A percentile compares a stretch with the other conserved stretches of the same genome.
Conservation (phyloP, 1,284 basidiomycete species). For the Macrocystidia cucumis region DNA sequence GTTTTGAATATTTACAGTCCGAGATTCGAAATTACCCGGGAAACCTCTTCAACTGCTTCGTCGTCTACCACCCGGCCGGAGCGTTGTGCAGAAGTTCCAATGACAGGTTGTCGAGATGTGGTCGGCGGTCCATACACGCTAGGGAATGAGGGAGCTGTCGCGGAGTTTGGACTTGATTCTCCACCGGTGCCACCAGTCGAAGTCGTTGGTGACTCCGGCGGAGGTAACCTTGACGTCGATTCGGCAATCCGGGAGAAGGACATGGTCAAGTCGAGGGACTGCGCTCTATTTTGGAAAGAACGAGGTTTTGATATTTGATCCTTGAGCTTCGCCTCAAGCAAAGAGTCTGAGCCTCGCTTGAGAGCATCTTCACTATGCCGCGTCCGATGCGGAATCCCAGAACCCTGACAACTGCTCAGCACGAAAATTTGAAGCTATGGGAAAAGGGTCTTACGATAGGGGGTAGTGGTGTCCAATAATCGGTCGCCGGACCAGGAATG, state of each 20-base stretch:
- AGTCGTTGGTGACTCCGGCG: conserved; percentile 71
- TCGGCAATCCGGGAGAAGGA: conserved; percentile 73
- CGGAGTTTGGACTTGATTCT: conserved; percentile 67
- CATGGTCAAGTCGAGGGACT: conserved; percentile 73
- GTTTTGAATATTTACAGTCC: conserved; percentile 41
- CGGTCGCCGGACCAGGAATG: conserved; percentile 39
- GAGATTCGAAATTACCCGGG: conserved; percentile 71
- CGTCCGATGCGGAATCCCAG: conserved; percentile 55
- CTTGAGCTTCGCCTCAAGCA: conserved; percentile 81
- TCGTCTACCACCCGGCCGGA: conserved; percentile 47
- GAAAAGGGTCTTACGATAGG: conserved; percentile 51
- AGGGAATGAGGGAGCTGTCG: conserved; percentile 71
- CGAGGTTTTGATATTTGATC: conserved; percentile 70
- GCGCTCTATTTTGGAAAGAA: conserved; percentile 71
- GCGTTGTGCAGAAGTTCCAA: conserved; percentile 37
- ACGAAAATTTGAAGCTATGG: not conserved
- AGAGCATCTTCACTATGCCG: conserved; percentile 65
- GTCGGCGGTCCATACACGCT: conserved; percentile 68
- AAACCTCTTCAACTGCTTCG: conserved; percentile 62
- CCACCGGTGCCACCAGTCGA: conserved; percentile 64
- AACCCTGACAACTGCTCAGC: conserved; percentile 34
- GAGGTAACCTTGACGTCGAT: conserved; percentile 47
- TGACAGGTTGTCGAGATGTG: conserved; percentile 37
- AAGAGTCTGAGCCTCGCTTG: conserved; percentile 83
- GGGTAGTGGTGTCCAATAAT: conserved; percentile 72